Percentiles rank a stretch among this genome's conserved stretches.
Conservation (phyloP, 192 early-diverging fungal genomes). For the Spinellus fusiger region DNA sequence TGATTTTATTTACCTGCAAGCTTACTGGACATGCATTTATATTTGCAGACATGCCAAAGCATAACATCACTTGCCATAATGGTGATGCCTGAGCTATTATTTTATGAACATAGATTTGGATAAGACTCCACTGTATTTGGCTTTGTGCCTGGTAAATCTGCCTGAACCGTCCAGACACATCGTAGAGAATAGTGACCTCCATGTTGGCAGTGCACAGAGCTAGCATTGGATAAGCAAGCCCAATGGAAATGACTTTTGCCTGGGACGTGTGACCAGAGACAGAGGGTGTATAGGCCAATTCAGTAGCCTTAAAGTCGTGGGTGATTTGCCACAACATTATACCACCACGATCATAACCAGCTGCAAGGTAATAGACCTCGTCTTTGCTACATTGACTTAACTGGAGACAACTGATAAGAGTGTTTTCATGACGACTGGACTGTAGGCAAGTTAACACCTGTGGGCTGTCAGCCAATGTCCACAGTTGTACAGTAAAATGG, state of each 20-base stretch:
- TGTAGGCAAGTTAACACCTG: neutral
- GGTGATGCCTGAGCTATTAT: too few species aligned
- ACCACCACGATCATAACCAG: slow-evolving; percentile 33
- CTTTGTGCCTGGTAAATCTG: slow-evolving; percentile 29
- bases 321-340: slow-evolving; percentile 26
- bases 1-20: slow-evolving; percentile 23
- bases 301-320: neutral
- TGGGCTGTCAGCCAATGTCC: slow-evolving; percentile 1
- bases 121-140: slow-evolving; percentile 20
- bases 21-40: slow-evolving; percentile 25
- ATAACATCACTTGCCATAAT: slow-evolving; percentile 18
- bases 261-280: neutral
- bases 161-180: too few species aligned
- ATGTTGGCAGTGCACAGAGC: slow-evolving; percentile 29
- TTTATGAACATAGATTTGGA: too few species aligned
- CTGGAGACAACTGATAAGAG: neutral
- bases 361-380: slow-evolving; percentile 21
- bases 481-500: slow-evolving; percentile 4
- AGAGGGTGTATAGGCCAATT: neutral
- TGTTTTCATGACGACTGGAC: neutral
- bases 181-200: slow-evolving; percentile 23
- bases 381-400: neutral
- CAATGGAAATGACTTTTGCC: slow-evolving; percentile 7
- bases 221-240: slow-evolving; percentile 20
- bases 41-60: slow-evolving; percentile 26